Percentiles rank a stretch among this genome's conserved stretches.
phyloP scores from a whole-genome alignment of 495 filamentous ascomycete genomes.

The Annulohypoxylon bovei region DNA sequence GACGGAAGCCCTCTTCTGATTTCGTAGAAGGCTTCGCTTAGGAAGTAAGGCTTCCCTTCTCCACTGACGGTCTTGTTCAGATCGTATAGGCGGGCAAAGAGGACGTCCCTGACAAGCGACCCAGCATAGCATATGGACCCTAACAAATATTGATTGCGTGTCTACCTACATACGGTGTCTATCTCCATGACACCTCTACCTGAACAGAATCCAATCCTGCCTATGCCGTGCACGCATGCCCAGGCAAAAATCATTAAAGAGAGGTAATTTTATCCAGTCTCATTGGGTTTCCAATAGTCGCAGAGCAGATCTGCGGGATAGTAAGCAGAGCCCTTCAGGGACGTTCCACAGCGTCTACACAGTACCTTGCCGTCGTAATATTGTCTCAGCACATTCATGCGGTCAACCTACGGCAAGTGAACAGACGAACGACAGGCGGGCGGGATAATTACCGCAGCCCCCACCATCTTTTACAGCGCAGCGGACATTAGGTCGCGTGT shows the following conservation, averaged over 20 bases:
- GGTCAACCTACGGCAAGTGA: slow-evolving; percentile 17
- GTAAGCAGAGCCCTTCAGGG: slow-evolving; percentile 34
- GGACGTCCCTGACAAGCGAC: slow-evolving; percentile 2
- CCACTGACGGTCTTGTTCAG: slow-evolving; percentile 13
- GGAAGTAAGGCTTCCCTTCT: slow-evolving; percentile 4
- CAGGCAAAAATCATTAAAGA: slow-evolving; percentile 30
- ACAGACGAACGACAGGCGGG: slow-evolving; percentile 29
- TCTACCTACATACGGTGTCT: slow-evolving; percentile 11
- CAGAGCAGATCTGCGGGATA: slow-evolving; percentile 1
- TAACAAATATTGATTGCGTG: slow-evolving; percentile 28
- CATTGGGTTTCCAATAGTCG: slow-evolving; percentile 24
- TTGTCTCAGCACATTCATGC: slow-evolving; percentile 33
- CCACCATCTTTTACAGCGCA: slow-evolving; percentile 30
- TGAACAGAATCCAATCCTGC: background rate
- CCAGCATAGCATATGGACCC: slow-evolving; percentile 10
- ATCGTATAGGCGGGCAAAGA: slow-evolving; percentile 4
- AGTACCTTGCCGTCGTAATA: slow-evolving; percentile 31
- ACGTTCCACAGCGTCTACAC: slow-evolving; percentile 35
- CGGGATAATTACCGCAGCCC: slow-evolving; percentile 3
- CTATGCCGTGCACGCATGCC: slow-evolving; percentile 17
- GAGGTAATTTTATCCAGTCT: slow-evolving; percentile 7
- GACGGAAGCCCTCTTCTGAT: slow-evolving; percentile 6
- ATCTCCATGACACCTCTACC: background rate
- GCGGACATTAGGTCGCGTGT: slow-evolving; percentile 25
- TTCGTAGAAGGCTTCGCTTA: slow-evolving; percentile 18